Percentiles rank a stretch among this genome's conserved stretches.
phyloP scores from a whole-genome alignment of 2,329 filamentous ascomycete species.

The Nectriaceae sp. region DNA sequence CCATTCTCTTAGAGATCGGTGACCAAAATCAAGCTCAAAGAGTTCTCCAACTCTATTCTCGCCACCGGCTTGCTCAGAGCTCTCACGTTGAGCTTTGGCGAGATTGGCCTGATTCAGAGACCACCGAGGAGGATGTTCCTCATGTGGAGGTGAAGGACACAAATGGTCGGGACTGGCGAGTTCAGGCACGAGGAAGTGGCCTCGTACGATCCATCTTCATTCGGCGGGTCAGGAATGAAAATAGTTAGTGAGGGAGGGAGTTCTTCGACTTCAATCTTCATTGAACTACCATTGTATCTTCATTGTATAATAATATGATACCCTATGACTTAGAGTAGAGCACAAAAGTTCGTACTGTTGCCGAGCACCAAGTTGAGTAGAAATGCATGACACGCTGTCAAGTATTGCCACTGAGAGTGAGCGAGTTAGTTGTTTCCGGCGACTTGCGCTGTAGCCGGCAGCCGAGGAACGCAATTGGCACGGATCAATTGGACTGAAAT shows the following conservation, averaged over 20 bases:
- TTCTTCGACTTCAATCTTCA: not conserved
- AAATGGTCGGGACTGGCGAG: slow-evolving; percentile 11
- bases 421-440: not conserved
- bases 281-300: not conserved
- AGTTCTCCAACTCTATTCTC: slow-evolving; percentile 54
- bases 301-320: too few relatives aligned
- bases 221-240: not conserved
- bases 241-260: not conserved
- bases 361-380: not conserved
- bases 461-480: too few relatives aligned
- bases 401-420: not conserved
- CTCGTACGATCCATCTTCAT: slow-evolving; percentile 47
- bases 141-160: slow-evolving; percentile 23
- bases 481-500: too few relatives aligned
- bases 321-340: too few relatives aligned
- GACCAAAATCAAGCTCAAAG: slow-evolving; percentile 67
- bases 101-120: slow-evolving; percentile 58
- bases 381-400: not conserved
- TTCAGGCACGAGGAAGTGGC: slow-evolving; percentile 49
- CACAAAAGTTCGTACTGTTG: too few relatives aligned
- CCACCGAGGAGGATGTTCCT: slow-evolving; percentile 29
- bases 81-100: slow-evolving; percentile 68
- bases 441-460: not conserved
- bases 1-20: slow-evolving; percentile 71
- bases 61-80: slow-evolving; percentile 26